phyloP scores from a whole-genome alignment of 495 filamentous ascomycete genomes.

The Talaromyces adpressus region DNA sequence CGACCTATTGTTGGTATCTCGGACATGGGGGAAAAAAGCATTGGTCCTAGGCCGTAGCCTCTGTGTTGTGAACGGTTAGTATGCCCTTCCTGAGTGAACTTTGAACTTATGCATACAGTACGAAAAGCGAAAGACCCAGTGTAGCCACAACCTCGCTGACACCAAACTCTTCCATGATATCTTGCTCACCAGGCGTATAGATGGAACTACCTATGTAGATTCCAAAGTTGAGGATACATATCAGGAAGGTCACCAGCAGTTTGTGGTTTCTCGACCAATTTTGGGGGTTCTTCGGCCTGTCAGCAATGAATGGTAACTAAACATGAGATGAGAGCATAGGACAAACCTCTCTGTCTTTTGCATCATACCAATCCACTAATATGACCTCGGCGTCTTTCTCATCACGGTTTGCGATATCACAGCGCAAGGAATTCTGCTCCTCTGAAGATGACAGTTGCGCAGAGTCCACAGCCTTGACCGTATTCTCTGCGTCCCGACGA shows the following conservation, averaged over 20 bases:
- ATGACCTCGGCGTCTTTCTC: neutral
- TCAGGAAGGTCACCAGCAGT: conserved; percentile 20
- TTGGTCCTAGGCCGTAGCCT: conserved; percentile 38
- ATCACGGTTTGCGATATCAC: neutral
- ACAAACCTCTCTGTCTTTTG: conserved; percentile 18
- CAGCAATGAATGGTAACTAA: neutral
- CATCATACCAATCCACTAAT: conserved; percentile 28
- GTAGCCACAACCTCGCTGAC: conserved; percentile 39
- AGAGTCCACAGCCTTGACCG: neutral
- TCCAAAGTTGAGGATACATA: conserved; percentile 33
- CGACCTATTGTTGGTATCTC: conserved; percentile 46
- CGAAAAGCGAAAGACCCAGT: conserved; percentile 45
- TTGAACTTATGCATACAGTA: conserved; percentile 22
- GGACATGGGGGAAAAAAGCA: conserved; percentile 43
- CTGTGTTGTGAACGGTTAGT: neutral
- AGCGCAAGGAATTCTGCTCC: neutral
- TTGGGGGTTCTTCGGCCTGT: conserved; percentile 27
- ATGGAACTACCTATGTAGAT: conserved; percentile 42
- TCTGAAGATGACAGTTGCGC: neutral
- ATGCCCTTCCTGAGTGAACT: too few species aligned
- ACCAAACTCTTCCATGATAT: conserved; percentile 34
- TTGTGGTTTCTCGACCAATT: conserved; percentile 32
- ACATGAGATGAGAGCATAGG: neutral
- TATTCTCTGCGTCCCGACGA: neutral
- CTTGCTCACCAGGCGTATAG: conserved; percentile 28